Conservation (phyloP, 768 basidiomycete genomes). For the Lentinula boryana region DNA sequence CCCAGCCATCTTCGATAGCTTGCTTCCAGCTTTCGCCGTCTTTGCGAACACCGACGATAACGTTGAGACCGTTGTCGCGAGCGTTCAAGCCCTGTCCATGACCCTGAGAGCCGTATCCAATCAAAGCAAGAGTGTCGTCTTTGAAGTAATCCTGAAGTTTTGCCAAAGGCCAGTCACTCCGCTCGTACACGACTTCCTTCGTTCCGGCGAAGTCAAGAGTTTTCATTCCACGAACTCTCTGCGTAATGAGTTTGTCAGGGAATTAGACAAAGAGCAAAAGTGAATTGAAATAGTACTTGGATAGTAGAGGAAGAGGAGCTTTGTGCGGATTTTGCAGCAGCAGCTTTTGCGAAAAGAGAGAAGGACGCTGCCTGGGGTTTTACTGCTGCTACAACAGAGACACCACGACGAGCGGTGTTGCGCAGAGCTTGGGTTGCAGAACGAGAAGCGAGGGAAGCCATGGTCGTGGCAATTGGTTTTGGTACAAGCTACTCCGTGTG, state of each 20-base stretch:
- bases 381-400: constrained; percentile 39
- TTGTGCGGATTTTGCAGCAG: constrained; percentile 32
- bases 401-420: constrained; percentile 53
- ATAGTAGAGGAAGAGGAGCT: constrained; percentile 16
- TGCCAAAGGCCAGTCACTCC: constrained; percentile 94
- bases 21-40: constrained; percentile 96
- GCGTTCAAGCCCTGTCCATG: constrained; percentile 99
- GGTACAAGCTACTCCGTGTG: neutral
- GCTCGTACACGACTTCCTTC: constrained; percentile 91
- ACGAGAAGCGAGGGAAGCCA: constrained; percentile 62
- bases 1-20: constrained; percentile 95
- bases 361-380: constrained; percentile 55
- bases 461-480: constrained; percentile 27
- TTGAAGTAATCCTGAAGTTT: constrained; percentile 99
- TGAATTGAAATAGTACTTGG: constrained; percentile 18
- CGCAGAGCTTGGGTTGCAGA: constrained; percentile 59
- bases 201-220: constrained; percentile 96
- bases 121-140: constrained; percentile 97
- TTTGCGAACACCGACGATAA: constrained; percentile 97
- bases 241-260: neutral
- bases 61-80: constrained; percentile 97
- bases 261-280: neutral
- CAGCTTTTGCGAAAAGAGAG: constrained; percentile 56
- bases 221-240: constrained; percentile 79
- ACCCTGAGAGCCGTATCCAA: constrained; percentile 98